These are phyloP conservation scores for Fraxinus sp. DNA, from an alignment of 305 asterid genomes.

Conservation along the genomic window DNA sequence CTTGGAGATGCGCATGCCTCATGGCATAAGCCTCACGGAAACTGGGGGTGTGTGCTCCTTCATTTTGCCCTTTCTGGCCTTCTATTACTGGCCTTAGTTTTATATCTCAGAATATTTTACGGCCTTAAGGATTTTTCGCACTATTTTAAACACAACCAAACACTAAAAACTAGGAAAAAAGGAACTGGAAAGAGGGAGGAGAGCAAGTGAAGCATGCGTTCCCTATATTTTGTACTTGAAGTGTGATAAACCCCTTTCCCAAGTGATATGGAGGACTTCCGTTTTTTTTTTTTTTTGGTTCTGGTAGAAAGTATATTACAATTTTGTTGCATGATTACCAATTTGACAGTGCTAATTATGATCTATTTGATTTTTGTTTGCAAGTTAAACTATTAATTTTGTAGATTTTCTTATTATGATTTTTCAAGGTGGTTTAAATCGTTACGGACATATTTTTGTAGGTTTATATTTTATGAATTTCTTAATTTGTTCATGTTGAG, in stretches of 20 bases:
- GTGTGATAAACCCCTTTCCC: not conserved
- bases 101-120: not conserved
- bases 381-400: not conserved
- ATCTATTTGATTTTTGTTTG: not conserved
- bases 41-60: not conserved
- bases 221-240: not conserved
- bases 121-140: not conserved
- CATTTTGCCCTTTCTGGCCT: not conserved
- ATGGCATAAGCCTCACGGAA: not conserved
- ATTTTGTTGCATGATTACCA: not conserved
- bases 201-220: not conserved
- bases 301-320: not conserved
- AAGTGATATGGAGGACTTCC: not conserved
- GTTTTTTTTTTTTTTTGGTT: not conserved
- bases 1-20: not conserved
- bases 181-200: not conserved
- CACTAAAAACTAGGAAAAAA: not conserved
- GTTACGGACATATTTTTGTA: not conserved
- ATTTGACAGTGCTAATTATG: not conserved
- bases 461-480: not conserved
- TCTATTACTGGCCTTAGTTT: not conserved
- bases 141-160: not conserved
- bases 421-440: not conserved
- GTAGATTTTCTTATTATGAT: not conserved
- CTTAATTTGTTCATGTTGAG: not conserved